Base-by-base conservation (phyloP, 2,329 filamentous ascomycete species). In the Scedosporium aurantiacum region DNA sequence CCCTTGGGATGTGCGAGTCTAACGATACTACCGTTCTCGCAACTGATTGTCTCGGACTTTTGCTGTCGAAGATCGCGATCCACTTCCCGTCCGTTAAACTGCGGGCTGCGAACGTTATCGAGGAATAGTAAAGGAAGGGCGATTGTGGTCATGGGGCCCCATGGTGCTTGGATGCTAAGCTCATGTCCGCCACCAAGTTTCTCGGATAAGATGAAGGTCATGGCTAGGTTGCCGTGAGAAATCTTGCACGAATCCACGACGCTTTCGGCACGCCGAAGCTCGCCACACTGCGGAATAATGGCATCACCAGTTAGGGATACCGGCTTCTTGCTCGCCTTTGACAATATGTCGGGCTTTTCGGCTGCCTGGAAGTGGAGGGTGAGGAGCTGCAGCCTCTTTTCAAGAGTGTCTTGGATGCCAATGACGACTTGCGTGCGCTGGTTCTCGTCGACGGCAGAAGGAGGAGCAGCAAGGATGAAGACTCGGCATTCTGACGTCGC, bases 231-330 rank as follows among this genome's bases (percentile, higher is more conserved):
- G 1, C 85, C 85, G 70, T 92, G 88, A 4, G 79, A 77, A 52
- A 92, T 72, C 67, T 85, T 88, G 71, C 87, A 90, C 5, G 87
- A 88, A 72, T 91, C 89, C 27, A 86, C 80, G 16, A 92, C 84
- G 64, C 84, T 85, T 61, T 87, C 80, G 7, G 84, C 84, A 67
- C 85, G 82, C 60, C 82, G 78, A 37, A 81, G 74, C 58, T 83
- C 78, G 1, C 80, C 76, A 21, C 55, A 58, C 5, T 12, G 45
- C 1, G 56, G 56, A 10, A 58, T 28, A 12, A 58, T 57, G 8
- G 14, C 18, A n/a, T 61, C 60, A 7, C 45, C 37, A 14, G 57
- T 57, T 67, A 27, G 65, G 62, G 18, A 63, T 70, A n/a, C 23
- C 0, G 60, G 54, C 32, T 71, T 69, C 32, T 63, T 64, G 4